phyloP scores from a whole-genome alignment of 2,329 filamentous ascomycete genomes.

The Sporothrix sp. region DNA sequence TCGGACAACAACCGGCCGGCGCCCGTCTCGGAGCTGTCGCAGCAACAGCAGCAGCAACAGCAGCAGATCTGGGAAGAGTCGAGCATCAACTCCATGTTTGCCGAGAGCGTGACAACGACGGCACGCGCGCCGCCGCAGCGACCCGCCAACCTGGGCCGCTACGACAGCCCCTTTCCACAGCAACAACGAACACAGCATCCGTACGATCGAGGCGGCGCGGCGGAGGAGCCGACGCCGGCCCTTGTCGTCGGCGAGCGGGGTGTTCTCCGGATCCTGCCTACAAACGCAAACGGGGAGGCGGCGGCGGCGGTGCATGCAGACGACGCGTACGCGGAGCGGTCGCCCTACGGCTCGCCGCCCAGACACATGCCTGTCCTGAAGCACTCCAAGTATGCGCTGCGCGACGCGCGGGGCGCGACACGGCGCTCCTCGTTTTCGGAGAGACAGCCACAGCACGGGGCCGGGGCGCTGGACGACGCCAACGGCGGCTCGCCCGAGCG shows the following conservation, averaged over 20 bases:
- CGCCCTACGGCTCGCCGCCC: slow-evolving; percentile 22
- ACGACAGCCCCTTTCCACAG: slow-evolving; percentile 17
- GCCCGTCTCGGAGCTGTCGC: slow-evolving; percentile 13
- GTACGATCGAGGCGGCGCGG: slow-evolving; percentile 14
- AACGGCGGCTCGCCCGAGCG: slow-evolving; percentile 18
- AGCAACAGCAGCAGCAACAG: slow-evolving; percentile 14
- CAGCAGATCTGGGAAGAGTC: slow-evolving; percentile 30
- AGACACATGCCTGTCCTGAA: slow-evolving; percentile 21
- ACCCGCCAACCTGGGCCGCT: slow-evolving; percentile 3
- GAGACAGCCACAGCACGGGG: slow-evolving; percentile 9
- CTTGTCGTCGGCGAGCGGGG: slow-evolving; percentile 30
- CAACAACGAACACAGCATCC: slow-evolving; percentile 10
- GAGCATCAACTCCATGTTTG: slow-evolving; percentile 26
- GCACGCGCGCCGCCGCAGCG: slow-evolving; percentile 1
- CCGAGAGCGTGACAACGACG: slow-evolving; percentile 15
- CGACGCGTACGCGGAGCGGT: slow-evolving; percentile 20
- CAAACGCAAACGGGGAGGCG: slow-evolving; percentile 15
- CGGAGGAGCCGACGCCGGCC: slow-evolving; percentile 15
- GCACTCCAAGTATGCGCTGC: slow-evolving; percentile 30
- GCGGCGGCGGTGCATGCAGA: slow-evolving; percentile 21
- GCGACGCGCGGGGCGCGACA: slow-evolving; percentile 26
- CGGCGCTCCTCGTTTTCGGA: slow-evolving; percentile 18
- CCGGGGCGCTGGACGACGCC: slow-evolving; percentile 11
- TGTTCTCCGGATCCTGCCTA: slow-evolving; percentile 27
- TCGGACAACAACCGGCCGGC: slow-evolving; percentile 20